Evolutionary conservation across 2,329 filamentous ascomycete species (phyloP).

Genomic region (Fusarium sacchari): DNA sequence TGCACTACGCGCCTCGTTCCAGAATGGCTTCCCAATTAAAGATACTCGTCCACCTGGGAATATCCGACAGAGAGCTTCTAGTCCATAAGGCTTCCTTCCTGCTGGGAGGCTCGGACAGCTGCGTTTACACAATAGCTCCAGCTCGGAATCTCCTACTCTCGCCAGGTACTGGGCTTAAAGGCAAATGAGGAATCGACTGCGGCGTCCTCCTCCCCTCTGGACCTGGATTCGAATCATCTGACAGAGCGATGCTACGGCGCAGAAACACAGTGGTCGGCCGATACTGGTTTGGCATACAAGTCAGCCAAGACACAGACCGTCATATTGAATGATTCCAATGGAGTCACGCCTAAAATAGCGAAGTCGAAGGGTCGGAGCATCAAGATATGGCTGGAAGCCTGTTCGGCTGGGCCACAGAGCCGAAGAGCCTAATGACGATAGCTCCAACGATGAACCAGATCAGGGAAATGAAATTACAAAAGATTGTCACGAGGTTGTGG

Average conservation of each 20-base stretch:
- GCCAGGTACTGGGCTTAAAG: neutral
- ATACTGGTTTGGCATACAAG: constrained; percentile 19
- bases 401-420: constrained; percentile 7
- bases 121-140: constrained; percentile 6
- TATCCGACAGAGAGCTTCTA: constrained; percentile 3
- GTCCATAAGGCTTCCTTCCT: neutral
- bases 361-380: constrained; percentile 17
- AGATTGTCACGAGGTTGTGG: constrained; percentile 33
- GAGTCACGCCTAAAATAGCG: constrained; percentile 7
- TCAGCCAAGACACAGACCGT: neutral
- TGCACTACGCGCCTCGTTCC: constrained; percentile 4
- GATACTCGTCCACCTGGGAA: constrained; percentile 2
- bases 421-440: neutral
- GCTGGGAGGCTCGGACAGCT: constrained; percentile 10
- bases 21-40: constrained; percentile 9
- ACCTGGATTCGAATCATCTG: neutral
- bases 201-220: constrained; percentile 12
- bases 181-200: neutral
- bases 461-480: constrained; percentile 21
- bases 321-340: constrained; percentile 24
- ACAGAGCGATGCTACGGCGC: neutral
- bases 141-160: neutral
- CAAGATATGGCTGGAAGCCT: constrained; percentile 30
- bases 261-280: neutral
- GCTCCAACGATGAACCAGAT: neutral